Base-by-base conservation (phyloP, 2,329 filamentous ascomycete genomes). In the Berkeleyomyces basicola region DNA sequence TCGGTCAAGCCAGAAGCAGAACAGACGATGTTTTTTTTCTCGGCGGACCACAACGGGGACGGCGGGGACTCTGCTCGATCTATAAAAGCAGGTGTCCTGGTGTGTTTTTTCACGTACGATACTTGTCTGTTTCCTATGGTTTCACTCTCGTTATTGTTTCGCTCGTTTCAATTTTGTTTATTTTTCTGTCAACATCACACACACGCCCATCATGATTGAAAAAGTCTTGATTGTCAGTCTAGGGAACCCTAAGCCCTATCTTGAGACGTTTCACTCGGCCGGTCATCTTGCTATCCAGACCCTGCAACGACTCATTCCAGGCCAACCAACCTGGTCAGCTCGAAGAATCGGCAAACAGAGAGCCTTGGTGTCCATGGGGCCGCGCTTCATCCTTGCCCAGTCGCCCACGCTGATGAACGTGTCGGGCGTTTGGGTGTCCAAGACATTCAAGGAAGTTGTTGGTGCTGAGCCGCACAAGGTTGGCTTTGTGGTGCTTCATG, bases 341-440 rank as follows among this genome's bases (percentile, higher is more conserved):
- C 72, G 69, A 61, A 74, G 60, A 70, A 75, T 70, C 77, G 80
- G 80, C 61, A 77, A 80, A 42, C 77, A 83, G 59, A 71, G 78
- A 3, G 79, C 79, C 61, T 67, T 77, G 37, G 75, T 78, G 58
- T 80, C 76, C 3, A 67, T 74, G 59, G 78, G 76, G 2, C 66
- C 71, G 2, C 81, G 79, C 44, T 83, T 82, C 70, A 86, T 82
- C 1, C 77, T 95, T 14, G 84, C 88, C 73, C 85, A 93, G 71
- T 90, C 84, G 40, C 83, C 86, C 0, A 82, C 82, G 0, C 74
- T 85, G 42, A 97, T 99, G 93, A 99, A 97, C 71, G 75, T 86
- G 3, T 88, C 84, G 1, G 93, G 93, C 0, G 77, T 79, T 0
- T 87, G 85, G 65, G 80, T 96, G 0, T 76, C 81, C 3, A 77